Base-by-base conservation (phyloP, 202 grass and related monocot genomes). In the Panicum hallii region DNA sequence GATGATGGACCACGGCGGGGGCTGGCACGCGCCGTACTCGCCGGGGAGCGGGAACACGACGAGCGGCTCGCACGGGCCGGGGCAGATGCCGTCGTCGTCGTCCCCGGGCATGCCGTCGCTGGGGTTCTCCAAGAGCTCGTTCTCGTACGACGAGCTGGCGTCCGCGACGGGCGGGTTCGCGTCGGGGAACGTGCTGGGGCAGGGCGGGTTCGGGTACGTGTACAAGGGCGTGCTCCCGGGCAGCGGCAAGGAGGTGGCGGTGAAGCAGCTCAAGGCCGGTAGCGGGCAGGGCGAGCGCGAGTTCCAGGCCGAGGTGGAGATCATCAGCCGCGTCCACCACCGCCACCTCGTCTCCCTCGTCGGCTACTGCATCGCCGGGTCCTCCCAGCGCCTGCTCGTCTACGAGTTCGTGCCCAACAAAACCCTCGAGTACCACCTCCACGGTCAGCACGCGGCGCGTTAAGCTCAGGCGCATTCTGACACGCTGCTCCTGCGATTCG, bases 291-390 rank as follows among this genome's bases (percentile, higher is more conserved):
- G 93, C 15, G 96, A 99, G 88, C 83, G 81, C 44, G 96, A 99
- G 90, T 95, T 99, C 84, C 93, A 94, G 81, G 91, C 96, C 0
- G 96, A 99, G 88, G 93, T 93, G 11, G 96, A 93, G 77, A 90
- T 99, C 87, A 99, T 99, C 80, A 94, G 96, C 81, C 86, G 96
- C 32, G 96, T 99, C 52, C 96, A 99, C 85, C 96, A 99, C 72
- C 88, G 91, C 22, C 93, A 99, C 85, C 88, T 99, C 68, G 96
- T 99, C 40, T 87, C 91, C 3, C 92, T 99, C 23, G 93, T 99
- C 17, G 96, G 96, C 0, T 99, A 90, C 82, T 99, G 90, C 80
- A 85, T 92, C 34, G 68, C 93, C 22, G 91, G 91, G 3, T 19
- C 85, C 3, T 63, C 83, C 6, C 91, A 99, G 65, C 87, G 93